Percentiles rank a stretch among this genome's conserved stretches.
Conservation (phyloP, 1,284 basidiomycete species). For the Moniliophthora roreri region DNA sequence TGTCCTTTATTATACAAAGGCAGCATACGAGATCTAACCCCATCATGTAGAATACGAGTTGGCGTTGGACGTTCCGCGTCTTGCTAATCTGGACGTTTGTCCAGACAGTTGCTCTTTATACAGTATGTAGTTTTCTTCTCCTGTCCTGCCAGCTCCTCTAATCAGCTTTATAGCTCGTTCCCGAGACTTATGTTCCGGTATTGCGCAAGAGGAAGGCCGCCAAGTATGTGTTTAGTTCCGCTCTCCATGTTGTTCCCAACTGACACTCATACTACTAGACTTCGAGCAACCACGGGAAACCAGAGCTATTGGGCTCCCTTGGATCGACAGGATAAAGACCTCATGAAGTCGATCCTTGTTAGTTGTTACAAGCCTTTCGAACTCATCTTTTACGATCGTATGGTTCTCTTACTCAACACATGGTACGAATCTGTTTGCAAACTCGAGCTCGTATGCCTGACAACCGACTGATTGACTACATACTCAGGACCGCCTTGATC, state of each 20-base stretch:
- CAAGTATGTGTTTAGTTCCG: slow-evolving; percentile 28
- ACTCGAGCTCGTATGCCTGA: background rate
- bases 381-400: slow-evolving; percentile 67
- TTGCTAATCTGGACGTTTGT: slow-evolving; percentile 62
- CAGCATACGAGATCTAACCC: slow-evolving; percentile 31
- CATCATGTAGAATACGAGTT: slow-evolving; percentile 54
- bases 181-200: slow-evolving; percentile 75
- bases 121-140: slow-evolving; percentile 36
- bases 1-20: slow-evolving; percentile 4
- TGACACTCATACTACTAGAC: slow-evolving; percentile 36
- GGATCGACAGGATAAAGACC: slow-evolving; percentile 43
- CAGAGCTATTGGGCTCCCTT: slow-evolving; percentile 55
- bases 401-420: slow-evolving; percentile 72
- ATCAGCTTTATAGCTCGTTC: slow-evolving; percentile 49
- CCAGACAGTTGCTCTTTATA: slow-evolving; percentile 43
- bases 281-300: slow-evolving; percentile 60
- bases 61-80: slow-evolving; percentile 81
- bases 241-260: slow-evolving; percentile 37
- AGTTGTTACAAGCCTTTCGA: slow-evolving; percentile 74
- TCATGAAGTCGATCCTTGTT: slow-evolving; percentile 45
- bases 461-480: too few relatives aligned
- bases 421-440: slow-evolving; percentile 40
- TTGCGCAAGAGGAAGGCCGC: slow-evolving; percentile 60
- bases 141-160: slow-evolving; percentile 15
- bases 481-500: slow-evolving; percentile 55